A percentile compares a stretch with the other conserved stretches of the same genome.
Evolutionary conservation across 768 basidiomycete species (phyloP).

Genomic region (Hygrocybe punicea): DNA sequence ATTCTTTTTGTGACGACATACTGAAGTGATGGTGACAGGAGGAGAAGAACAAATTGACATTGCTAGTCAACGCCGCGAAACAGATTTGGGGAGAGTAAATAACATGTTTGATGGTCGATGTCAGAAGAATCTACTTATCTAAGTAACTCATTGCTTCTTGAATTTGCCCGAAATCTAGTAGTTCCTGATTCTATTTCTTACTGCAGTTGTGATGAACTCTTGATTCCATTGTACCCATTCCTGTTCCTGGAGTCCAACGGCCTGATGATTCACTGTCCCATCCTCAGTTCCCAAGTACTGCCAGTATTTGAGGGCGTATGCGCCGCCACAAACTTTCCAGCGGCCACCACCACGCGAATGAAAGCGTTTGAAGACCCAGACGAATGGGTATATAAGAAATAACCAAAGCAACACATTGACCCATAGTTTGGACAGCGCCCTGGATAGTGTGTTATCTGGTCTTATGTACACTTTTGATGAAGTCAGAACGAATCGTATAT

Average conservation of each 20-base stretch:
- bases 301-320: constrained; percentile 65
- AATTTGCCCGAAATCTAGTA: background rate
- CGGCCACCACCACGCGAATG: constrained; percentile 62
- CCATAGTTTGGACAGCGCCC: constrained; percentile 67
- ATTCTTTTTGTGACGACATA: background rate
- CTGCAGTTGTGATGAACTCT: background rate
- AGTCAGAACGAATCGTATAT: constrained; percentile 49
- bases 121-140: too few species aligned
- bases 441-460: constrained; percentile 62
- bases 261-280: background rate
- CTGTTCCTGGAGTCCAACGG: background rate
- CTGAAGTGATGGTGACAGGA: constrained; percentile 33
- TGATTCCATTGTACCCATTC: background rate
- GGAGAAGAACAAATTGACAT: constrained; percentile 44
- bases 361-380: constrained; percentile 78
- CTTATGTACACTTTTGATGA: constrained; percentile 59
- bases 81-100: constrained; percentile 38
- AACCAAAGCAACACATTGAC: constrained; percentile 66
- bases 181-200: background rate
- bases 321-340: constrained; percentile 78
- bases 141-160: background rate
- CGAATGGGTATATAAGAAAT: constrained; percentile 69
- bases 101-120: background rate
- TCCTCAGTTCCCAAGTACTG: constrained; percentile 23
- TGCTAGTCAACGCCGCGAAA: constrained; percentile 45